phyloP scores from a whole-genome alignment of 371 early-diverging fungal genomes.

The Zychaea mexicana region DNA sequence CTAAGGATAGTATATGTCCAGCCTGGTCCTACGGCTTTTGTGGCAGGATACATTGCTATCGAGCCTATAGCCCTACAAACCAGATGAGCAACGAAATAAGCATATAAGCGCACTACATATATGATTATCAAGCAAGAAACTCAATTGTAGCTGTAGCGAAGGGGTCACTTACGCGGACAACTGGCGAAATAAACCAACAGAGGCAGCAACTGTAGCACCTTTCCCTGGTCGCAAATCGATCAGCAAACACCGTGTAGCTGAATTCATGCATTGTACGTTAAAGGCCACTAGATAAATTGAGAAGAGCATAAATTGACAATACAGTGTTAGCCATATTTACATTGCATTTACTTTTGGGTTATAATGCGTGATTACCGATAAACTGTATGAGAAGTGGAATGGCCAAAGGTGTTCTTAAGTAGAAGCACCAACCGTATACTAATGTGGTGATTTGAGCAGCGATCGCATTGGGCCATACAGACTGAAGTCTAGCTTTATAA shows the following conservation, averaged over 20 bases:
- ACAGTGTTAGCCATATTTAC: too few species aligned
- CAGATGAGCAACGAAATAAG: too few species aligned
- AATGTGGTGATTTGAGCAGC: slow-evolving; percentile 10
- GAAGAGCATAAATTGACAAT: too few species aligned
- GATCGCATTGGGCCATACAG: slow-evolving; percentile 11
- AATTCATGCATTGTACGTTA: background rate
- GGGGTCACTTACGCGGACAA: slow-evolving; percentile 26
- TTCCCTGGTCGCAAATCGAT: slow-evolving; percentile 41
- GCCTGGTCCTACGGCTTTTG: slow-evolving; percentile 31
- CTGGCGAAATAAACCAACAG: slow-evolving; percentile 37
- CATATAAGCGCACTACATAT: background rate
- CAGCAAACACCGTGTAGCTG: slow-evolving; percentile 26
- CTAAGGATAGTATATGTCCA: slow-evolving; percentile 40
- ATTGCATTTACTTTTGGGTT: too few species aligned
- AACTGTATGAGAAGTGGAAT: slow-evolving; percentile 19
- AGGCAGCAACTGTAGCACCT: slow-evolving; percentile 42
- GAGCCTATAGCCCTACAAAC: slow-evolving; percentile 33
- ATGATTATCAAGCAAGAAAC: background rate
- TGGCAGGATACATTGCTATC: slow-evolving; percentile 32
- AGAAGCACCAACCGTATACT: slow-evolving; percentile 21
- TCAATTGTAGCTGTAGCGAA: background rate
- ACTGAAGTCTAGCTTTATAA: slow-evolving; percentile 12
- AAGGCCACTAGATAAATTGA: slow-evolving; percentile 5
- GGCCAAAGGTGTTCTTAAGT: slow-evolving; percentile 8
- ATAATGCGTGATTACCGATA: too few species aligned